Base-by-base conservation (phyloP, 371 early-diverging fungal species). In the Mucor plumbeus region DNA sequence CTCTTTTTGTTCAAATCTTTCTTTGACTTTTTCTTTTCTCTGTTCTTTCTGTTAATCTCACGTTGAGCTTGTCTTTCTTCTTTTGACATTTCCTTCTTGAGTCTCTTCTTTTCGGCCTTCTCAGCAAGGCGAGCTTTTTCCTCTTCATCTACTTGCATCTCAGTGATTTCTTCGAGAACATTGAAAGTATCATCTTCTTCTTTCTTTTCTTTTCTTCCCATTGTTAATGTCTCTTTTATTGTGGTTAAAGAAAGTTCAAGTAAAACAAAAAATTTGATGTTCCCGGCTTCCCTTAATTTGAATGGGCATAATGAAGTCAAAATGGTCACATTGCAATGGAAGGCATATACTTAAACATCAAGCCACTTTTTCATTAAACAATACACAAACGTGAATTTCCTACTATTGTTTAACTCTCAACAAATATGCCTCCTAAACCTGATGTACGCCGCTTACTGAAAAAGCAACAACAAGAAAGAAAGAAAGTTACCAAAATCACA, bases 1-100 rank as follows among this genome's bases (percentile, higher is more conserved):
- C 80, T 72, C 68, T 74, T 86, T 66, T 73, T 79, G 64, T 72
- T 80, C 59, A 76, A 74, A 47, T 73, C 80, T 54, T 78, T 82
- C 35, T 71, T 71, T 41, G 69, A 68, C 55, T 82, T 81, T 62
- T 79, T 82, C 63, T 78, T 80, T 57, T 80, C 75, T 61, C 79
- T 65, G 54, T 74, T 77, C 56, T 82, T 77, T 54, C 80, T 58
- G 55, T 76, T 79, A 61, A 74, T 67, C 63, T 69, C 79, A 57
- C 79, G 74, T 69, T 82, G 72, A 33, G 76, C 72, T 75, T 85
- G 69, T 31, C 59, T 66, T 66, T 83, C 75, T 66, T 80, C 79
- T 66, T 73, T 68, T 7, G 71, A 61, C 62, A 74, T 55, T 17
- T 61, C 44, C 31, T 66, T 69, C 7, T 54, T 43, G 35, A 35